Evolutionary conservation across 2,329 filamentous ascomycete genomes (phyloP).

Genomic region (Fusarium verticillioides): DNA sequence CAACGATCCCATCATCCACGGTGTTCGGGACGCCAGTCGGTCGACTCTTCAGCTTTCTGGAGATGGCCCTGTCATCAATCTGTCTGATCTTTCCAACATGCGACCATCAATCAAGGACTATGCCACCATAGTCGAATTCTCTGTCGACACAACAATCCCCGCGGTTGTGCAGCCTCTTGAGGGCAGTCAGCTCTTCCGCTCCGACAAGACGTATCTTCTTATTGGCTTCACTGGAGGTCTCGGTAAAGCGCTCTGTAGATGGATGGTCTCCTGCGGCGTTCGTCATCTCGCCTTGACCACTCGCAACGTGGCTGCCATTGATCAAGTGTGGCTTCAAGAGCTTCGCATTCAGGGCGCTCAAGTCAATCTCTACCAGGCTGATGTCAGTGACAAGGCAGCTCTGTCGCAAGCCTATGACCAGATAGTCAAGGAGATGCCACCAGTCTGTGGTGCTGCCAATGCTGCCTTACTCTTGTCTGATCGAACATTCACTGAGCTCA

Average conservation of each 20-base stretch:
- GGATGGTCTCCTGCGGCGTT: neutral
- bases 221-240: constrained; percentile 3
- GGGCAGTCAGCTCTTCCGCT: neutral
- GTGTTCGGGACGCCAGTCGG: neutral
- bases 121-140: neutral
- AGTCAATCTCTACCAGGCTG: constrained; percentile 1
- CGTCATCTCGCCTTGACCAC: constrained; percentile 3
- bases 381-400: constrained; percentile 20
- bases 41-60: neutral
- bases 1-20: neutral
- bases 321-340: neutral
- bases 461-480: constrained; percentile 13
- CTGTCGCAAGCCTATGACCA: constrained; percentile 12
- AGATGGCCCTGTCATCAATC: neutral
- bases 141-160: neutral
- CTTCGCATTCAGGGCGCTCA: neutral
- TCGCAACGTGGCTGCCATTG: neutral
- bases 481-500: neutral
- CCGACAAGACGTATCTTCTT: neutral
- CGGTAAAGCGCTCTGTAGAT: neutral
- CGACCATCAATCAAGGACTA: neutral
- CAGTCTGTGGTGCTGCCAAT: constrained; percentile 9
- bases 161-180: neutral
- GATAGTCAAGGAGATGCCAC: constrained; percentile 20
- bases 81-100: neutral